phyloP scores from a whole-genome alignment of 768 basidiomycete species.

The Lyophyllum atratum region DNA sequence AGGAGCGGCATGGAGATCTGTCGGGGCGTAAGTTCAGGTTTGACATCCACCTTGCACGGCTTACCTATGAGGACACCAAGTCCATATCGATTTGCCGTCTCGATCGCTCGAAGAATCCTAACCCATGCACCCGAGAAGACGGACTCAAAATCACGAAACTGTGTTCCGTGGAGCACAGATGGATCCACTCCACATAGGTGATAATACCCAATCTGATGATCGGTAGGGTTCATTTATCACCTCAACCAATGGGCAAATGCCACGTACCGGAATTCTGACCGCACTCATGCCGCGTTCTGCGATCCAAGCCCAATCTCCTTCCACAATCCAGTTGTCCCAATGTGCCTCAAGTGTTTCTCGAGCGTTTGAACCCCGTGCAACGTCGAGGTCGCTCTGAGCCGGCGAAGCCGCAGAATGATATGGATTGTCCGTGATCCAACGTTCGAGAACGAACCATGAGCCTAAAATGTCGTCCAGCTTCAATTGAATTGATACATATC shows the following conservation, averaged over 20 bases:
- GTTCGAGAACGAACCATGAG: constrained; percentile 78
- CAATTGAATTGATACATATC: neutral
- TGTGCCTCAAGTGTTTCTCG: constrained; percentile 56
- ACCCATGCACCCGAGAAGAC: constrained; percentile 70
- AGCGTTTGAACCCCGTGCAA: constrained; percentile 60
- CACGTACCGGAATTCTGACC: constrained; percentile 58
- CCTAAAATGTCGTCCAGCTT: constrained; percentile 39
- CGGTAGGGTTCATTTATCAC: neutral
- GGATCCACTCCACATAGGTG: constrained; percentile 63
- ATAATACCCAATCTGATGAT: constrained; percentile 68
- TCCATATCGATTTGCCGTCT: constrained; percentile 52
- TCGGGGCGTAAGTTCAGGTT: neutral
- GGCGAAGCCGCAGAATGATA: constrained; percentile 55
- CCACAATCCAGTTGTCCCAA: constrained; percentile 74
- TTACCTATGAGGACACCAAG: constrained; percentile 77
- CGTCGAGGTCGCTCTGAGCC: constrained; percentile 68
- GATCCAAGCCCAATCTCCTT: constrained; percentile 68
- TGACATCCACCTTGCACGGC: constrained; percentile 11
- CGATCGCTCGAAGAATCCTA: constrained; percentile 60
- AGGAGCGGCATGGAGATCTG: constrained; percentile 75
- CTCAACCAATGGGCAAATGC: constrained; percentile 18
- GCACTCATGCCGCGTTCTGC: constrained; percentile 57
- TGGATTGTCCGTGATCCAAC: constrained; percentile 68
- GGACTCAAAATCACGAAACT: constrained; percentile 52
- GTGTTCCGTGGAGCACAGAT: constrained; percentile 62